Conservation (phyloP, 129 eudicot species). For the Pseudognaphalium luteoalbum region DNA sequence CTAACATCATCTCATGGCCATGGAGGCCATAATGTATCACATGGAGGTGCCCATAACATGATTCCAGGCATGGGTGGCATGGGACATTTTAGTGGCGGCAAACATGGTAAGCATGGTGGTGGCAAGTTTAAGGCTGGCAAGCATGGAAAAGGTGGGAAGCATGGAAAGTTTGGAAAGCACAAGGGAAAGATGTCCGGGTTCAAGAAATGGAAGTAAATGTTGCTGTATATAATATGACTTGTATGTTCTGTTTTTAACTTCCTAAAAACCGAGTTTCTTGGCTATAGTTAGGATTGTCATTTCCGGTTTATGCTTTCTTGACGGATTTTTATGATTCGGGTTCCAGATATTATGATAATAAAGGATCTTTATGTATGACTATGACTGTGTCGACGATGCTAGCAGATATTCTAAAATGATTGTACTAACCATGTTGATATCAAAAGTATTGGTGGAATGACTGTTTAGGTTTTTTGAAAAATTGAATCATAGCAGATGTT, state of each 20-base stretch:
- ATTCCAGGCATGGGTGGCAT: constrained; percentile 21
- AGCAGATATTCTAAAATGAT: background rate
- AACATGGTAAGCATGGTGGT: constrained; percentile 54
- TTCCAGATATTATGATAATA: constrained; percentile 24
- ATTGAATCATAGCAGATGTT: background rate
- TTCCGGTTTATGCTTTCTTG: constrained; percentile 2
- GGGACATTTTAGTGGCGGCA: constrained; percentile 46
- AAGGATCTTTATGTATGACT: constrained; percentile 6
- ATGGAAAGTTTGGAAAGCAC: constrained; percentile 57
- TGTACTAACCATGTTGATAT: background rate
- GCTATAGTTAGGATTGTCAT: constrained; percentile 9
- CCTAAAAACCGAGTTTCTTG: constrained; percentile 19
- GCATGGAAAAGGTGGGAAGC: constrained; percentile 50
- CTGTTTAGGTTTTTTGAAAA: background rate
- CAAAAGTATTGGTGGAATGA: background rate
- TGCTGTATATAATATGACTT: constrained; percentile 12
- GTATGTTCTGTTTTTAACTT: constrained; percentile 3
- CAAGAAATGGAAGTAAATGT: constrained; percentile 58
- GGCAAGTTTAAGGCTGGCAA: constrained; percentile 71
- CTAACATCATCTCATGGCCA: constrained; percentile 31
- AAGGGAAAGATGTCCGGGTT: constrained; percentile 42
- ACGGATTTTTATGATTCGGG: constrained; percentile 9
- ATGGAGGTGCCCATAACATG: constrained; percentile 30
- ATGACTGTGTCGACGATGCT: background rate
- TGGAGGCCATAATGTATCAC: constrained; percentile 28